Evolutionary conservation across 2,329 filamentous ascomycete genomes (phyloP).

Genomic region (Aspergillus sp.): DNA sequence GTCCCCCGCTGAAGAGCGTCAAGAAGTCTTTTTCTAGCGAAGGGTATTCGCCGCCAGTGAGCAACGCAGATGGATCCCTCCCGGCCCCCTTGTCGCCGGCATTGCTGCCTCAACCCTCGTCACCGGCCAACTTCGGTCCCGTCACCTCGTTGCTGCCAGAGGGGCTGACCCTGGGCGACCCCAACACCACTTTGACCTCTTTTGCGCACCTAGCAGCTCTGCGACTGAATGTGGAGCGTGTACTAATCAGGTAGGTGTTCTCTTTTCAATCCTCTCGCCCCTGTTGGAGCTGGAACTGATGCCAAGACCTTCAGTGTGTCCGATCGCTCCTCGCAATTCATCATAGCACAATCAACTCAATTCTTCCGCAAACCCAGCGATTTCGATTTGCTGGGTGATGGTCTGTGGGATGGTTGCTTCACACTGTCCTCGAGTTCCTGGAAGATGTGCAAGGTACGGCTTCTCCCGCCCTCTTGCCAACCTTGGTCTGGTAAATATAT

Average conservation of each 20-base stretch:
- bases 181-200: slow-evolving; percentile 36
- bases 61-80: slow-evolving; percentile 16
- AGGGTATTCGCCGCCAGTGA: slow-evolving; percentile 3
- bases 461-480: background rate
- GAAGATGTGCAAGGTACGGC: slow-evolving; percentile 36
- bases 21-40: slow-evolving; percentile 5
- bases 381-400: slow-evolving; percentile 32
- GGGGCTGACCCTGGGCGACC: slow-evolving; percentile 27
- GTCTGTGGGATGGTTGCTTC: slow-evolving; percentile 32
- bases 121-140: slow-evolving; percentile 11
- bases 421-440: slow-evolving; percentile 33
- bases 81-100: slow-evolving; percentile 11
- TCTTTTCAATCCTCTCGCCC: background rate
- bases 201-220: slow-evolving; percentile 38
- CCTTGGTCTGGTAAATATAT: background rate
- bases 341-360: slow-evolving; percentile 52
- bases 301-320: slow-evolving; percentile 36
- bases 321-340: slow-evolving; percentile 49
- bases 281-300: background rate
- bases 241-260: slow-evolving; percentile 35
- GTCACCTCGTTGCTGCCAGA: slow-evolving; percentile 21
- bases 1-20: slow-evolving; percentile 1
- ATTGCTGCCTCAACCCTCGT: slow-evolving; percentile 10
- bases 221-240: slow-evolving; percentile 37
- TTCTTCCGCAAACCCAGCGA: slow-evolving; percentile 33